Base-by-base conservation (phyloP, 2,329 filamentous ascomycete genomes). In the Phaeosphaeriaceae sp. region DNA sequence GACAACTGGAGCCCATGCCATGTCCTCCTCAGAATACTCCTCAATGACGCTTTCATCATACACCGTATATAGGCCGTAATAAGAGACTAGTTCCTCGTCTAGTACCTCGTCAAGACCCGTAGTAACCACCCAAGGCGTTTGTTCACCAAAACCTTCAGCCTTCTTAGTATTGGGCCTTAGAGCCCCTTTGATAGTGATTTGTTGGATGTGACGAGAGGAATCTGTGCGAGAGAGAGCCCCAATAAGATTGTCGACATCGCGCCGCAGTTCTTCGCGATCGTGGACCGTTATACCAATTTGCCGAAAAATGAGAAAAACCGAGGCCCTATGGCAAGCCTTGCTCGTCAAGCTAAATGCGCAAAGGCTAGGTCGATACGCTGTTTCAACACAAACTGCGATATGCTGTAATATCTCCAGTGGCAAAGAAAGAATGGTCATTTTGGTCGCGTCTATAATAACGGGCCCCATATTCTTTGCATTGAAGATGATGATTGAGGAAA, bases 31-130 rank as follows among this genome's bases (percentile, higher is more conserved):
- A 21, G 56, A 58, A 32, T 32, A 52, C 18, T 46, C 46, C 46
- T 59, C 28, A 37, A 60, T 60, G 32, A 62, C 54, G 16, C 28
- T 20, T 48, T 62, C 47, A 37, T 58, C 55, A 43, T 60, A 54
- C n/a, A 58, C 52, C 11, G 57, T 45, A 50, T 59, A 43, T 37
- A 13, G 17, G 28, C 37, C 17, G 35, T 3, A 4, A 28, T 41
- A 44, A 40, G 17, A 5, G 0, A 18, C 33, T 16, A 23, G 42
- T 15, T 53, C 54, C 18, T 52, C 51, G 20, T 57, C 49, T 6
- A 63, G 48, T 36, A 63, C 57, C 36, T 63, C 45, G 17, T 44
- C 41, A 39, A 60, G 52, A 29, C 56, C 54, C 40, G 16, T 17
- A 3, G 16, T 2, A 29, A 7, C 39, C 17, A 38, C 18, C 48